Evolutionary conservation across 2,329 filamentous ascomycete genomes (phyloP).

Genomic region (Bertia moriformis): DNA sequence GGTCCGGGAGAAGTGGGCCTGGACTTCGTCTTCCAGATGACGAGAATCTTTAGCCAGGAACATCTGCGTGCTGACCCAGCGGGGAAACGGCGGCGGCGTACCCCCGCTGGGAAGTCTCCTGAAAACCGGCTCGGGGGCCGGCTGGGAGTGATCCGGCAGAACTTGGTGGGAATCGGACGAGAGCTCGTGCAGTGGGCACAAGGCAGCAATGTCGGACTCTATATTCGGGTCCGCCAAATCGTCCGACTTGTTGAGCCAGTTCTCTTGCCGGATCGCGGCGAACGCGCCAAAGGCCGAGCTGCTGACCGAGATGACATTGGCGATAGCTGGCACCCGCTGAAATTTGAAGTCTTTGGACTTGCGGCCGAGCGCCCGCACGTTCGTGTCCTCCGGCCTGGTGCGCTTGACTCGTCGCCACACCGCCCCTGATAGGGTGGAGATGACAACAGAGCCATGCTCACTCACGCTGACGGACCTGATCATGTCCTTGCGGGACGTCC

Average conservation of each 20-base stretch:
- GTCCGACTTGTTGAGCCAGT: conserved; percentile 64
- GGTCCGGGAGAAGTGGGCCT: too few relatives aligned
- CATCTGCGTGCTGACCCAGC: too few relatives aligned
- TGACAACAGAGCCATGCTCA: conserved; percentile 85
- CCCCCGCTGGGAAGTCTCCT: too few relatives aligned
- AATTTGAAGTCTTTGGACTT: conserved; percentile 90
- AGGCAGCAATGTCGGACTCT: too few relatives aligned
- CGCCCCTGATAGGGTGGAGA: conserved; percentile 81
- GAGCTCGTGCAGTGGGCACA: too few relatives aligned
- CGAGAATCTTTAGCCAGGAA: too few relatives aligned
- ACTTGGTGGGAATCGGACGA: too few relatives aligned
- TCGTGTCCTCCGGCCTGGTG: conserved; percentile 61
- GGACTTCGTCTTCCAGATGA: too few relatives aligned
- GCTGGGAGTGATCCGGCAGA: too few relatives aligned
- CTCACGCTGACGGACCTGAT: conserved; percentile 77
- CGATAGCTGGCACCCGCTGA: conserved; percentile 74
- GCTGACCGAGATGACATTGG: conserved; percentile 67
- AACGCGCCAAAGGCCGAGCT: conserved; percentile 85
- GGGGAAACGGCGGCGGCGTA: too few relatives aligned
- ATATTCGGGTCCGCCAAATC: too few relatives aligned
- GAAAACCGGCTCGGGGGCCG: too few relatives aligned
- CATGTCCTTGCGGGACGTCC: conserved; percentile 77
- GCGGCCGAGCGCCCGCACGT: conserved; percentile 21
- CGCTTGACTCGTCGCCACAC: conserved; percentile 84
- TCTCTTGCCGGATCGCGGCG: conserved; percentile 73